These are phyloP conservation scores for Laburnicola sp. DNA, from an alignment of 2,329 filamentous ascomycete species.

Conservation along the genomic window DNA sequence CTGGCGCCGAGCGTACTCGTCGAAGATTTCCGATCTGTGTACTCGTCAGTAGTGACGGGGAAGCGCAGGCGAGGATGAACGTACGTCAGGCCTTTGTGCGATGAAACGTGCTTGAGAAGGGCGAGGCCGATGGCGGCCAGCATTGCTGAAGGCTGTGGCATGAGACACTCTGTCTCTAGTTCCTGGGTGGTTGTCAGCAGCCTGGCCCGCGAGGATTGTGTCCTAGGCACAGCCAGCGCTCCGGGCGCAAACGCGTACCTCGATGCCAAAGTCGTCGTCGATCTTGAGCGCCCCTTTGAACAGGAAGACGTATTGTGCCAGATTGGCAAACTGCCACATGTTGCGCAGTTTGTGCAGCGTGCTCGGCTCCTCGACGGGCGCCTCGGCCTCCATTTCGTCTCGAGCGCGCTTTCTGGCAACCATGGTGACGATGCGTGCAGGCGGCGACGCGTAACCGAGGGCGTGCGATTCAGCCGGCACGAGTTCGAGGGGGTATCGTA, in stretches of 20 bases:
- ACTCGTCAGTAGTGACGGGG: conserved; percentile 18
- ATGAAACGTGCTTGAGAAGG: conserved; percentile 89
- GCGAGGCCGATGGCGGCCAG: conserved; percentile 82
- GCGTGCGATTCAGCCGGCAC: conserved; percentile 1
- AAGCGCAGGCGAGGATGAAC: conserved; percentile 42
- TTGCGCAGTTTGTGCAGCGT: conserved; percentile 72
- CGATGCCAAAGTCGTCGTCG: conserved; percentile 83
- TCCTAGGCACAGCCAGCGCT: conserved; percentile 2
- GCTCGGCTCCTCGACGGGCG: conserved; percentile 48
- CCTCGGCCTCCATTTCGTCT: conserved; percentile 59
- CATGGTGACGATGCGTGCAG: conserved; percentile 44
- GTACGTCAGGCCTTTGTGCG: conserved; percentile 88
- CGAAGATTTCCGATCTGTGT: conserved; percentile 78
- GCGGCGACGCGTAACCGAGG: conserved; percentile 13
- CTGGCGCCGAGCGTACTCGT: conserved; percentile 89
- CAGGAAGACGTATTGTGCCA: conserved; percentile 90
- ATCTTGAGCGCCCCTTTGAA: conserved; percentile 91
- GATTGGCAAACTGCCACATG: conserved; percentile 93
- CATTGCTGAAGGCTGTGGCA: conserved; percentile 69
- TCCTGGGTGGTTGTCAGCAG: conserved; percentile 61
- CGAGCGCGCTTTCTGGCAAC: conserved; percentile 46
- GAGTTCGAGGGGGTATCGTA: neutral
- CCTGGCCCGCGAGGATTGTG: conserved; percentile 16
- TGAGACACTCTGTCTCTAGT: conserved; percentile 84
- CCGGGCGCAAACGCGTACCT: conserved; percentile 62